These are phyloP conservation scores for Anthracocystis setariae DNA, from an alignment of 1,284 basidiomycete genomes.

Conservation along the genomic window DNA sequence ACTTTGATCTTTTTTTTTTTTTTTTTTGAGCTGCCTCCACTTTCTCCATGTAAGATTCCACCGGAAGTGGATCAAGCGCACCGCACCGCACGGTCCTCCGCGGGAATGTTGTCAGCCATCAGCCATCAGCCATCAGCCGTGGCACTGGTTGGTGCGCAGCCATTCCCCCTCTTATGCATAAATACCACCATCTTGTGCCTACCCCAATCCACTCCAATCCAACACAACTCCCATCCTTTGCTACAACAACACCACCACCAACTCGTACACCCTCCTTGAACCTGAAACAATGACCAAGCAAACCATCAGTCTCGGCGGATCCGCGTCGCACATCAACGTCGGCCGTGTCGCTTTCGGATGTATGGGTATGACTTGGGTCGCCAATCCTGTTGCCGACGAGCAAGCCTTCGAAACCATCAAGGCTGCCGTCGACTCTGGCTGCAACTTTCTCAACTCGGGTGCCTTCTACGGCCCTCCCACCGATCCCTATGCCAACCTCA, in stretches of 20 bases:
- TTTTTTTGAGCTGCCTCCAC: too few relatives aligned
- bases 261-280: too few relatives aligned
- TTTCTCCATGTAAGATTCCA: too few relatives aligned
- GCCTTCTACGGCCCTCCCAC: constrained; percentile 70
- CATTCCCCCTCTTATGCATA: too few relatives aligned
- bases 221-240: not conserved
- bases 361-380: constrained; percentile 58
- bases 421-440: constrained; percentile 72
- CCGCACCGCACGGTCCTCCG: too few relatives aligned
- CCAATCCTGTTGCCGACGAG: constrained; percentile 70
- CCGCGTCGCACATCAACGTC: constrained; percentile 36
- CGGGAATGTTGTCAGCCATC: too few relatives aligned
- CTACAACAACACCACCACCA: not conserved
- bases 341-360: constrained; percentile 57
- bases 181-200: too few relatives aligned
- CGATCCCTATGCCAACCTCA: constrained; percentile 69
- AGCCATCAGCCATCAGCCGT: too few relatives aligned
- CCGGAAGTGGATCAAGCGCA: too few relatives aligned
- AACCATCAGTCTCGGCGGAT: constrained; percentile 46
- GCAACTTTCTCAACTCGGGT: constrained; percentile 70
- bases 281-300: constrained; percentile 55
- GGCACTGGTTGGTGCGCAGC: too few relatives aligned
- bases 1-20: too few relatives aligned
- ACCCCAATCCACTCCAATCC: too few relatives aligned
- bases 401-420: constrained; percentile 75